Percentiles rank a stretch among this genome's conserved stretches.
phyloP scores from a whole-genome alignment of 2,329 filamentous ascomycete species.

The Pyrenochaeta sp. region DNA sequence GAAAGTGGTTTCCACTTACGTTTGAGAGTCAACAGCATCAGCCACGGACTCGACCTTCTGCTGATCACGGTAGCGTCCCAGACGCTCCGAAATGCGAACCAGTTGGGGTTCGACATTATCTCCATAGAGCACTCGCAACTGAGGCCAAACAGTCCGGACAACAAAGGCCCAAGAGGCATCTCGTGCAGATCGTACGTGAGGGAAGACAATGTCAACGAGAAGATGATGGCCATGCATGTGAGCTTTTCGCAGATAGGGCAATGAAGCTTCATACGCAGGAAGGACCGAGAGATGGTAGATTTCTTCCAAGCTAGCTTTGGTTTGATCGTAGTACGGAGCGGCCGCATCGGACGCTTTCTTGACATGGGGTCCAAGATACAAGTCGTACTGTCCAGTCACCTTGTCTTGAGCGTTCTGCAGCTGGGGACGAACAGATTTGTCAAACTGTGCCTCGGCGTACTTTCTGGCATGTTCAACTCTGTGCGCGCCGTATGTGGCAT shows the following conservation, averaged over 20 bases:
- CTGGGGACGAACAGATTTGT: conserved; percentile 78
- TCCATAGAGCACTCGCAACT: conserved; percentile 79
- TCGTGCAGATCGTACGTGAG: conserved; percentile 75
- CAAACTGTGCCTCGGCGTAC: conserved; percentile 78
- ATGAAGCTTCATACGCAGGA: conserved; percentile 76
- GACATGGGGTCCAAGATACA: conserved; percentile 77
- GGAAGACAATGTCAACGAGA: conserved; percentile 73
- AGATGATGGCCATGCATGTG: conserved; percentile 74
- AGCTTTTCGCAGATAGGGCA: conserved; percentile 75
- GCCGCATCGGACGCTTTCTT: conserved; percentile 65
- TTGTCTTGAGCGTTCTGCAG: conserved; percentile 70
- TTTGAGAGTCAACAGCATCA: conserved; percentile 59
- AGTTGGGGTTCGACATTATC: conserved; percentile 97
- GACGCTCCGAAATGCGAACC: conserved; percentile 86
- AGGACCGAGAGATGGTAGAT: conserved; percentile 77
- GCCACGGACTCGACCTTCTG: conserved; percentile 68
- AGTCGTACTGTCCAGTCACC: conserved; percentile 72
- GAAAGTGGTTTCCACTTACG: conserved; percentile 20
- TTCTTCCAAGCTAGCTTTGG: conserved; percentile 69
- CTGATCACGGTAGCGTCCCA: conserved; percentile 77
- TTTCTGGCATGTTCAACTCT: conserved; percentile 72
- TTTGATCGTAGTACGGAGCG: conserved; percentile 76
- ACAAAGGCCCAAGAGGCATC: conserved; percentile 75
- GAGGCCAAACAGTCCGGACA: conserved; percentile 81
- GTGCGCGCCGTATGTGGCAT: conserved; percentile 77